Conservation (phyloP, 2,329 filamentous ascomycete species). For the Parastagonospora avenae region DNA sequence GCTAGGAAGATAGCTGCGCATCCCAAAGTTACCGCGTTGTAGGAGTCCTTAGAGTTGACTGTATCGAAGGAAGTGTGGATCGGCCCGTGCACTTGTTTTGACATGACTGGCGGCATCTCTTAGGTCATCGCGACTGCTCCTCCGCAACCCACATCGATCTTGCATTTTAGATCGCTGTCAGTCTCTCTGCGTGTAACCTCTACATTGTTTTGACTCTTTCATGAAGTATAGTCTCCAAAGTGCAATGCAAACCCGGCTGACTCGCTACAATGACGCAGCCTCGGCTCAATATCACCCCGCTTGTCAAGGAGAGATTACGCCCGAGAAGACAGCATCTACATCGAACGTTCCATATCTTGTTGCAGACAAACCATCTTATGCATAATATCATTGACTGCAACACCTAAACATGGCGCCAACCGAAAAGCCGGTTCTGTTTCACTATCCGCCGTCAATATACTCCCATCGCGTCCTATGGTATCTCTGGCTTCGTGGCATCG, state of each 20-base stretch:
- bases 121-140: too few relatives aligned
- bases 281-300: slow-evolving; percentile 5
- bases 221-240: too few relatives aligned
- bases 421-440: slow-evolving; percentile 65
- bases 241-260: not conserved
- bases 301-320: not conserved
- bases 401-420: slow-evolving; percentile 17
- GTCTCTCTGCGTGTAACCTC: too few relatives aligned
- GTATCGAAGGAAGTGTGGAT: too few relatives aligned
- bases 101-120: too few relatives aligned
- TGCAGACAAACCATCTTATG: not conserved
- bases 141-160: not conserved
- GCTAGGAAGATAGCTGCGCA: too few relatives aligned
- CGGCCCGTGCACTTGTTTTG: too few relatives aligned
- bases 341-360: not conserved
- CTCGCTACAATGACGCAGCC: not conserved
- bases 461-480: slow-evolving; percentile 70
- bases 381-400: too few relatives aligned
- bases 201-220: too few relatives aligned
- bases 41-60: too few relatives aligned
- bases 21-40: too few relatives aligned
- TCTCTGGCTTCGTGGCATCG: slow-evolving; percentile 67
- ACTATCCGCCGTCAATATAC: slow-evolving; percentile 70
- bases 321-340: not conserved
- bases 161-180: not conserved